Conservation (phyloP, 1,139 yeast genomes). For the Taphrina flavorubra region DNA sequence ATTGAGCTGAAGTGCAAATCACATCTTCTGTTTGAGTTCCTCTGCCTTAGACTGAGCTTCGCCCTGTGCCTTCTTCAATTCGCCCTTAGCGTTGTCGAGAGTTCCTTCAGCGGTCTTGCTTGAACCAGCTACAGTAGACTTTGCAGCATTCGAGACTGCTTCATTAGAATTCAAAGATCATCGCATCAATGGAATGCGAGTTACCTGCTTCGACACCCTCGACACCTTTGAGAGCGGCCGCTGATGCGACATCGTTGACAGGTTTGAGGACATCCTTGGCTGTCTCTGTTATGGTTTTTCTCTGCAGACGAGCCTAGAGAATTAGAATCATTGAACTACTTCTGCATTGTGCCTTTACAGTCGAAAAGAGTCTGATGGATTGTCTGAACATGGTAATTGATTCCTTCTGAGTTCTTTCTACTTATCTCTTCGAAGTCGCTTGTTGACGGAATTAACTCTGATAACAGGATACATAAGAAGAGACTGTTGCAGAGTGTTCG, state of each 20-base stretch:
- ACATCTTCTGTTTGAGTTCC: conserved; percentile 30
- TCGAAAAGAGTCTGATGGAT: conserved; percentile 25
- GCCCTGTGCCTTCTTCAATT: conserved; percentile 18
- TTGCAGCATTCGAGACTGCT: conserved; percentile 23
- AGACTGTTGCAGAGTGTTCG: too few species aligned
- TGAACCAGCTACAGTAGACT: conserved; percentile 29
- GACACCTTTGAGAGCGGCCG: conserved; percentile 20
- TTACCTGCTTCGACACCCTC: conserved; percentile 24
- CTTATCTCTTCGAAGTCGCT: too few species aligned
- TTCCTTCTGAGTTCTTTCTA: background rate
- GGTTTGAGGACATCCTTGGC: conserved; percentile 25
- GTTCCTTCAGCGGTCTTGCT: conserved; percentile 22
- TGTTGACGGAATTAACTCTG: too few species aligned
- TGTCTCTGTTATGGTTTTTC: conserved; percentile 18
- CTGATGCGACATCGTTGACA: conserved; percentile 26
- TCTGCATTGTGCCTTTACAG: conserved; percentile 2
- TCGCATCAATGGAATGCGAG: background rate
- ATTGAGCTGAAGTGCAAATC: too few species aligned
- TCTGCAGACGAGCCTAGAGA: conserved; percentile 26
- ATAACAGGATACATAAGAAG: too few species aligned
- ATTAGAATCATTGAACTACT: background rate
- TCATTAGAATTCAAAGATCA: background rate
- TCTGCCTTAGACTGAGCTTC: conserved; percentile 30
- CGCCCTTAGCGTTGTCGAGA: conserved; percentile 19
- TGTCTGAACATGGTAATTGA: conserved; percentile 13